Conservation (phyloP, 352 stramenopile genomes). For the Globisporangium orthogonon region DNA sequence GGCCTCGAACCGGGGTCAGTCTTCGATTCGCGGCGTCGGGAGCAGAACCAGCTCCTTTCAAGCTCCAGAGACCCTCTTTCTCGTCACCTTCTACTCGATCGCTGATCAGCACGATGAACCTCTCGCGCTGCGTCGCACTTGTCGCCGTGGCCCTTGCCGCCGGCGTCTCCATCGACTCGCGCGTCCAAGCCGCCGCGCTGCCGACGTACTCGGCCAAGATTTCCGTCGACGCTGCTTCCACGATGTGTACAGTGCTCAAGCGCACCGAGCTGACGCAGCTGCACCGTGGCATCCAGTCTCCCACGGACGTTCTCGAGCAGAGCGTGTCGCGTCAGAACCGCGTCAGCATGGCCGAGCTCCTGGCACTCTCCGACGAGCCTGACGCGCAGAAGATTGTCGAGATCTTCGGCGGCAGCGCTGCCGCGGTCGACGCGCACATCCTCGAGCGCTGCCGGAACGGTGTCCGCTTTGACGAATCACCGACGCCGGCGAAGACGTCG, state of each 20-base stretch:
- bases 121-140: background rate
- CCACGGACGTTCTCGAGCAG: conserved; percentile 10
- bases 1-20: background rate
- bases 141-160: background rate
- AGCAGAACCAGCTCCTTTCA: background rate
- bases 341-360: conserved; percentile 8
- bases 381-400: conserved; percentile 11
- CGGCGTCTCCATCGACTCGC: background rate
- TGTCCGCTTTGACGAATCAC: background rate
- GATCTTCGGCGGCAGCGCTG: conserved; percentile 11
- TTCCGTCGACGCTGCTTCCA: conserved; percentile 5
- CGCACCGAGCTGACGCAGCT: conserved; percentile 11
- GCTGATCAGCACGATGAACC: background rate
- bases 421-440: conserved; percentile 9
- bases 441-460: background rate
- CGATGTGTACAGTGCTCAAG: conserved; percentile 10
- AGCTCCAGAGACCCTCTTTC: background rate
- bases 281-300: conserved; percentile 10
- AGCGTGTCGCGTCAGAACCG: conserved; percentile 12
- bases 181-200: background rate
- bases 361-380: conserved; percentile 3
- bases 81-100: background rate
- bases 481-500: background rate
- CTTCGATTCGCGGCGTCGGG: conserved; percentile 1
- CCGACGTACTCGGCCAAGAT: conserved; percentile 13